phyloP scores from a whole-genome alignment of 345 rosid species.

The Murraya paniculata region DNA sequence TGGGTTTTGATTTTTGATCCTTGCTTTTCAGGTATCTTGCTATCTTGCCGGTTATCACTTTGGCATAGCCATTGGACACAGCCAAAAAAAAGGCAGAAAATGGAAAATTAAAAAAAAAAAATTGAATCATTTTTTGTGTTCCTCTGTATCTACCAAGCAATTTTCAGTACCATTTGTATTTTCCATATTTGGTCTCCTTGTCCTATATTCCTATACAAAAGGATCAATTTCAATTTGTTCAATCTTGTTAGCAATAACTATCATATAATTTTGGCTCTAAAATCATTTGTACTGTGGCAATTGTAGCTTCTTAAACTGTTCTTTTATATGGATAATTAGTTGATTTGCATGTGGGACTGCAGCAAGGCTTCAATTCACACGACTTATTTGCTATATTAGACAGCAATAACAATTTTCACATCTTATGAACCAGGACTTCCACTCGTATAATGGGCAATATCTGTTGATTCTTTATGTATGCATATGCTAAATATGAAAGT shows the following conservation, averaged over 20 bases:
- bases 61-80: background rate
- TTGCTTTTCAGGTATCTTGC: background rate
- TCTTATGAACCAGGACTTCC: background rate
- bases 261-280: background rate
- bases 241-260: background rate
- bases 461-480: background rate
- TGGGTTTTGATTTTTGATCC: conserved; percentile 1
- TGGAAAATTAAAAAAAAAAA: background rate
- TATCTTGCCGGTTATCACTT: background rate
- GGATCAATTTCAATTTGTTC: background rate
- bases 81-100: background rate
- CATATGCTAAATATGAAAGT: too few relatives aligned
- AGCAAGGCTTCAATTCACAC: background rate
- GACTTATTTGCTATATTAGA: background rate
- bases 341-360: background rate
- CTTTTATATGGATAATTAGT: background rate
- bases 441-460: background rate
- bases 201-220: background rate
- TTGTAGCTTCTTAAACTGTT: background rate
- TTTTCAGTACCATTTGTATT: conserved; percentile 1
- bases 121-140: conserved; percentile 7
- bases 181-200: background rate
- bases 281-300: background rate
- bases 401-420: background rate
- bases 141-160: background rate